These are phyloP conservation scores for Taiozyma sp. DNA, from an alignment of 1,139 yeast species.

Conservation along the genomic window DNA sequence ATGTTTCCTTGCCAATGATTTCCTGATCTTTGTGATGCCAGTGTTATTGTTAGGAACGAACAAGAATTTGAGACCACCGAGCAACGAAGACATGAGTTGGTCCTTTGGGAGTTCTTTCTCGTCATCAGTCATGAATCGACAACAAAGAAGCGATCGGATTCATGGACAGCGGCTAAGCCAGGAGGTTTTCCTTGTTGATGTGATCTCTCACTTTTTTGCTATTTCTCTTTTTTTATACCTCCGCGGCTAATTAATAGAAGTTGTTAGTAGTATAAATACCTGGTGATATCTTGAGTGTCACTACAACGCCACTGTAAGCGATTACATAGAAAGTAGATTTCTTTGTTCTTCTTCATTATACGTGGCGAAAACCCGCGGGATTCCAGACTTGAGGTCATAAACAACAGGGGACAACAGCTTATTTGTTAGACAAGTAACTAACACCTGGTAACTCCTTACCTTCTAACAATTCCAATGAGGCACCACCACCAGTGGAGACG, in stretches of 20 bases:
- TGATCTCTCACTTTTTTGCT: not conserved
- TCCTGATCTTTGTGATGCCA: conserved; percentile 13
- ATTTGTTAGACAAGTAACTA: conserved; percentile 75
- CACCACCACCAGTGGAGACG: conserved; percentile 99
- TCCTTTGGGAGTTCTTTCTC: not conserved
- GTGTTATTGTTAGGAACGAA: conserved; percentile 18
- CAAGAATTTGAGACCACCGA: conserved; percentile 14
- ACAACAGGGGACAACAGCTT: conserved; percentile 14
- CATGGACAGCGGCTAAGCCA: not conserved
- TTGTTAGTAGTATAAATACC: too few relatives aligned
- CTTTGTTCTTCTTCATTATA: not conserved
- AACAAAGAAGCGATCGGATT: not conserved
- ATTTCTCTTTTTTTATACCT: not conserved
- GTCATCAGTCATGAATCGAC: conserved; percentile 1
- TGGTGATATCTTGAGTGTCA: too few relatives aligned
- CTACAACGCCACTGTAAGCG: too few relatives aligned
- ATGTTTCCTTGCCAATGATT: conserved; percentile 19
- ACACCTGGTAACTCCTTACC: conserved; percentile 99
- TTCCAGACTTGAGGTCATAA: not conserved
- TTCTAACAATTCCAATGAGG: conserved; percentile 94
- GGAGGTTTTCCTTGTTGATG: not conserved
- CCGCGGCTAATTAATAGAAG: too few relatives aligned
- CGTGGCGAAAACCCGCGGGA: not conserved
- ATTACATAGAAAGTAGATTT: not conserved
- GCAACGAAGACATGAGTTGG: conserved; percentile 5